Evolutionary conservation across 2,329 filamentous ascomycete species (phyloP), one percentile per base, ranked within the genome.

Genomic region (Ascochyta clinopodiicola): DNA sequence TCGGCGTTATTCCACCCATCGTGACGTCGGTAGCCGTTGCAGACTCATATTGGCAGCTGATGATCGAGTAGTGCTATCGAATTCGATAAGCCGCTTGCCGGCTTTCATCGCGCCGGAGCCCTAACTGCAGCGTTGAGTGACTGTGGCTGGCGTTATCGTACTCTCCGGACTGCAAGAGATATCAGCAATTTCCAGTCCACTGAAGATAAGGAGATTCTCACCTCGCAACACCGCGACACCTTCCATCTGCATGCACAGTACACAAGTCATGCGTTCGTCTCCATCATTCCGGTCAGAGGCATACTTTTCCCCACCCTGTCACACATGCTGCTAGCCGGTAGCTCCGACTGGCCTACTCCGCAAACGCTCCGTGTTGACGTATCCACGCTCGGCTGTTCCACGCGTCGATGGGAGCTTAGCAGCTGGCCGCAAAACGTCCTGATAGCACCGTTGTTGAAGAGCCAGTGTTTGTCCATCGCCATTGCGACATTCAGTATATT

Each of bases 11-110:
- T 57, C 32, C 22, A 40, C 25, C 32, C 27, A 49, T 29, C 24
- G 52, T 64, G 62, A 62, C 59, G 62, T 64, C 46, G 34, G 40
- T 10, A 51, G 44, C 40, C 35, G 45, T 61, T 47, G 43, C 51
- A 42, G 36, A 27, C 34, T 38, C 24, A 10, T 27, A 19, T 38
- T 44, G 43, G 53, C 50, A 59, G 53, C 38, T 56, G 59, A 59
- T 60, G 37, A 55, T 56, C 44, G 55, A 55, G 38, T 31, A 44
- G 40, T 42, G 40, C 46, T 47, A 51, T 47, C 42, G 46, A 50
- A 43, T 24, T 46, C 46, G 47, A 56, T 56, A 51, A 34, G 36
- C 43, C 43, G 42, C 37, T 36, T 27, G 42, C 35, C 45, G 51
- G 25, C 32, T 19, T 21, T 37, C 19, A 45, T 42, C 7, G 40